Evolutionary conservation across 2,329 filamentous ascomycete species (phyloP).

Genomic region (Alternaria brassicae): DNA sequence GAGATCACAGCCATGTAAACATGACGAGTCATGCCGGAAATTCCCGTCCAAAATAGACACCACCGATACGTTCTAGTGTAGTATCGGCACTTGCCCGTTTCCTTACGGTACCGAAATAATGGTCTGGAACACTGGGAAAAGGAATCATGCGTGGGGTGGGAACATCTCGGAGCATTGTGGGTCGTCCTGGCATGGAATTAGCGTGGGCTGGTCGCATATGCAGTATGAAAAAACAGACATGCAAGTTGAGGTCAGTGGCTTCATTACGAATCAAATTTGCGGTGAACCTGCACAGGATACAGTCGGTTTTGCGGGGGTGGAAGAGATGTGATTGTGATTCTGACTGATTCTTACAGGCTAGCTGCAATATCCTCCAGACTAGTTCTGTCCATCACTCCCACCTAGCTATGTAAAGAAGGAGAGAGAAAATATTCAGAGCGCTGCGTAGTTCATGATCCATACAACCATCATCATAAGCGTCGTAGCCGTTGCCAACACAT

Average conservation of each 20-base stretch:
- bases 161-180: background rate
- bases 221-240: background rate
- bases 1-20: background rate
- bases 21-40: background rate
- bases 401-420: slow-evolving; percentile 6
- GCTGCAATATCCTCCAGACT: background rate
- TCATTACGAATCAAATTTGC: background rate
- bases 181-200: background rate
- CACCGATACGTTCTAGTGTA: background rate
- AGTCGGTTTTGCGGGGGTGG: background rate
- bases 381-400: background rate
- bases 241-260: background rate
- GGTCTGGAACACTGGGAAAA: background rate
- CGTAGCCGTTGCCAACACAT: slow-evolving; percentile 23
- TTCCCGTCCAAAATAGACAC: background rate
- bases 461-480: slow-evolving; percentile 20
- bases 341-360: background rate
- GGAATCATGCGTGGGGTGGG: background rate
- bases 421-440: slow-evolving; percentile 15
- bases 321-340: slow-evolving; percentile 1
- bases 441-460: slow-evolving; percentile 22
- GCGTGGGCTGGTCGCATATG: background rate
- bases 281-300: slow-evolving; percentile 4
- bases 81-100: background rate
- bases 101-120: background rate